Evolutionary conservation across 805 yeast genomes (phyloP), one percentile per base, ranked within the genome.

Genomic region (Cyberlindnera bimundalis): DNA sequence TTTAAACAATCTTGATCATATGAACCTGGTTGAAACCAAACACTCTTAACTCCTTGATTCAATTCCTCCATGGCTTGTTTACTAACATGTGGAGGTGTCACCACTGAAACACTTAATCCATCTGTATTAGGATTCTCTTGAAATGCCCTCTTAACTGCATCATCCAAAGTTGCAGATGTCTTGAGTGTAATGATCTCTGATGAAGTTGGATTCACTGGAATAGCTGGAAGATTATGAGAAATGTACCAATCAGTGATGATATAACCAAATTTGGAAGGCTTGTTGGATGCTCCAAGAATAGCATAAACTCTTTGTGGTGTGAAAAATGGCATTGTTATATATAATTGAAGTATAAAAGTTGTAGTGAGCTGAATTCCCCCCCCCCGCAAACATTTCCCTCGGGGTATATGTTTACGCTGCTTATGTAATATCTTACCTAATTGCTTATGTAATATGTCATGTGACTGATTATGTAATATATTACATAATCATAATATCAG

Each of bases 11-110:
- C 69, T 3, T 57, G 54, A 52, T 82, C 79, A 50, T 75, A 84
- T 17, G 88, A 74, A 0, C 95, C 95, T 0, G 95, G 95, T 55
- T 86, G 95, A 50, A 84, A 79, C 95, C 95, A 87, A 13, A 84
- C 64, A 1, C 81, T 78, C 51, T 73, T 73, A 13, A 83, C 62
- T 0, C 62, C 41, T 9, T 56, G 55, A 6, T 55, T 39, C 42
- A 75, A 61, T 13, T 67, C 67, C 10, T 67, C 59, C 27, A 80
- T 54, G 0, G 70, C 56, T 6, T 68, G 58, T 14, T 71, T 64
- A 2, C 88, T 76, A 4, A 81, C 72, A 0, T 57, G 55, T 1
- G 95, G 93, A 2, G 95, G 90, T 0, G 95, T 85, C 38, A 86
- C 77, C 30, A 87, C 80, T 23, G 87, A 79, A 7, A 83, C 60